Conservation (phyloP, 441 rosid genomes). For the Kokia cookei region DNA sequence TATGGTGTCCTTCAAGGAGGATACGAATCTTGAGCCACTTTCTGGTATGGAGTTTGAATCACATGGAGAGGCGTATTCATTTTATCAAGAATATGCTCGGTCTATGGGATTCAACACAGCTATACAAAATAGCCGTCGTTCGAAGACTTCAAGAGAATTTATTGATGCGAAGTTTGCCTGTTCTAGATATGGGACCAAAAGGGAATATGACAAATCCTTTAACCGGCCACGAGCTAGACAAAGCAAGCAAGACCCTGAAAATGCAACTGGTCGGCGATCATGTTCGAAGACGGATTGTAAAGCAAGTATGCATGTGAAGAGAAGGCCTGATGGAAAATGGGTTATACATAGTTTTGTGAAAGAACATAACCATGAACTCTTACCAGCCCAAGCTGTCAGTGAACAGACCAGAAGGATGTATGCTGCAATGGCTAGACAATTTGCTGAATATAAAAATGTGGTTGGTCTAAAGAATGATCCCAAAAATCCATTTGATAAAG, state of each 20-base stretch:
- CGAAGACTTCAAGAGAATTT: conserved; percentile 9
- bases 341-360: conserved; percentile 12
- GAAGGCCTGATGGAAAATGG: conserved; percentile 15
- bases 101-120: conserved; percentile 16
- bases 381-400: conserved; percentile 15
- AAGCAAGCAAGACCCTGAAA: conserved; percentile 13
- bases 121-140: conserved; percentile 12
- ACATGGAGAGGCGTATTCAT: conserved; percentile 8
- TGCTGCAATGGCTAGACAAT: conserved; percentile 14
- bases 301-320: conserved; percentile 18
- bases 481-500: conserved; percentile 49
- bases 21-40: conserved; percentile 11
- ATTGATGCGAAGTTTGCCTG: conserved; percentile 15
- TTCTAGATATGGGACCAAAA: conserved; percentile 12
- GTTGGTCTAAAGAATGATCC: conserved; percentile 53
- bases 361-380: conserved; percentile 14
- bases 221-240: conserved; percentile 7
- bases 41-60: conserved; percentile 16
- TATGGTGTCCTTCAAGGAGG: conserved; percentile 2
- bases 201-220: conserved; percentile 11
- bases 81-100: conserved; percentile 18
- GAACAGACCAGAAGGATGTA: conserved; percentile 15
- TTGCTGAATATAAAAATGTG: conserved; percentile 28
- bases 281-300: conserved; percentile 11
- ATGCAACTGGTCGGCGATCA: conserved; percentile 7